Evolutionary conservation across 1,139 yeast species (phyloP).

Genomic region (Nakaseomyces kungkrabaensis): DNA sequence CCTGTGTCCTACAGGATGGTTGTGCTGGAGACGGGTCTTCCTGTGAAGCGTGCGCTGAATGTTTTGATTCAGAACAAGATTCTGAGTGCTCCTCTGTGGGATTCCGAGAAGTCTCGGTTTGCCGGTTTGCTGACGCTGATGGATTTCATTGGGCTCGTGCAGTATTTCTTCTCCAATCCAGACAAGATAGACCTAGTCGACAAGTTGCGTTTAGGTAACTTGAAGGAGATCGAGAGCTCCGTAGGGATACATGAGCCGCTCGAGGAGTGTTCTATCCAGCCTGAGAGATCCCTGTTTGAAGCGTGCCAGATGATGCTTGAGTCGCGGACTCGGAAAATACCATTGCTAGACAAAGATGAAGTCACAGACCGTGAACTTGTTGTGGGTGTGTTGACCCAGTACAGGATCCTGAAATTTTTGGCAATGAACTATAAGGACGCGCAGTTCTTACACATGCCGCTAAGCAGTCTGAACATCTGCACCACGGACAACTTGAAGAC

Average conservation of each 20-base stretch:
- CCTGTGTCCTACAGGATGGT: constrained; percentile 89
- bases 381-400: constrained; percentile 86
- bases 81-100: constrained; percentile 94
- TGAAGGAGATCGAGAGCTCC: constrained; percentile 72
- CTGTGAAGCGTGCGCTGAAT: constrained; percentile 81
- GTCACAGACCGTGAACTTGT: constrained; percentile 86
- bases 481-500: constrained; percentile 52
- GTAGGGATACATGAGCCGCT: constrained; percentile 71
- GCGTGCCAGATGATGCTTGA: constrained; percentile 87
- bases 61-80: constrained; percentile 82
- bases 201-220: constrained; percentile 69
- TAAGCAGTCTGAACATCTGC: constrained; percentile 57
- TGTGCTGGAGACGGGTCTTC: constrained; percentile 78
- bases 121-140: constrained; percentile 86
- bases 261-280: constrained; percentile 80
- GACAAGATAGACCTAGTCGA: constrained; percentile 83
- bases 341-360: constrained; percentile 84
- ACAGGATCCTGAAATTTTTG: constrained; percentile 85
- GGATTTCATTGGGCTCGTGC: constrained; percentile 88
- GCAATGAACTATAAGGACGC: constrained; percentile 92
- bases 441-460: constrained; percentile 64
- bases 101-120: constrained; percentile 71
- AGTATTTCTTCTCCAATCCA: constrained; percentile 79
- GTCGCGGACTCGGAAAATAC: constrained; percentile 82
- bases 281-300: constrained; percentile 76